Base-by-base conservation (phyloP, 1,284 basidiomycete species). In the Tilletia indica region DNA sequence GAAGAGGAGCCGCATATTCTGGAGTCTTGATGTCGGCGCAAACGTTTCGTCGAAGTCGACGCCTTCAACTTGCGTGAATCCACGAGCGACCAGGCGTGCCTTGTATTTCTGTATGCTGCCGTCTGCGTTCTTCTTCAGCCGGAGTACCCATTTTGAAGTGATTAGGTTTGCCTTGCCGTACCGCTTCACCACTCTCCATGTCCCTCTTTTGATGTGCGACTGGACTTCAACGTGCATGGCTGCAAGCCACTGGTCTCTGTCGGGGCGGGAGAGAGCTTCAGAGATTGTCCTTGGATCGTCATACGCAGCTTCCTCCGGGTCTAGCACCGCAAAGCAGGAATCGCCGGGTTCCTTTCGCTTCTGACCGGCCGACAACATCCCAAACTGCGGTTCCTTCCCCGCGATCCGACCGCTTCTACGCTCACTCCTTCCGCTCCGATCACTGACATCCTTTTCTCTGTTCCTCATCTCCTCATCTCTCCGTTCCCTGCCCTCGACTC, bases 21-120 rank as follows among this genome's bases (percentile, higher is more conserved):
- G 39, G 45, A 42, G 38, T 36, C 64, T 4, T 21, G 45, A 42
- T 4, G 45, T 70, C 14, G 71, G 71, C 16, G 71, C 63, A 36
- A 71, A 73, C 4, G 51, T 61, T 36, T 73, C 69, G 4, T 75
- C 68, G 64, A 67, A 70, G n/a, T 72, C 31, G 12, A 70, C 34
- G 2, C 71, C 71, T 31, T 64, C 36, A 4, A 72, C 36, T 12
- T 72, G 71, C 21, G 71, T 39, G 45, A 67, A 66, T 31, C 71
- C 71, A 34, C 63, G 58, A 16, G 70, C 70, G 21, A 71, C 70
- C 11, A 71, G 69, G 12, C 70, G 66, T 19, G 70, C 70, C 36
- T 71, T 72, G 39, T 38, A 66, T 19, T 70, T 63, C 11, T 58
- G 66, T 8, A 72, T 61, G 39, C 49, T 47, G n/a, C 49, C 21